A percentile compares a stretch with the other conserved stretches of the same genome.
Conservation (phyloP, 768 basidiomycete genomes). For the Tubosaeta brunneosetosa region DNA sequence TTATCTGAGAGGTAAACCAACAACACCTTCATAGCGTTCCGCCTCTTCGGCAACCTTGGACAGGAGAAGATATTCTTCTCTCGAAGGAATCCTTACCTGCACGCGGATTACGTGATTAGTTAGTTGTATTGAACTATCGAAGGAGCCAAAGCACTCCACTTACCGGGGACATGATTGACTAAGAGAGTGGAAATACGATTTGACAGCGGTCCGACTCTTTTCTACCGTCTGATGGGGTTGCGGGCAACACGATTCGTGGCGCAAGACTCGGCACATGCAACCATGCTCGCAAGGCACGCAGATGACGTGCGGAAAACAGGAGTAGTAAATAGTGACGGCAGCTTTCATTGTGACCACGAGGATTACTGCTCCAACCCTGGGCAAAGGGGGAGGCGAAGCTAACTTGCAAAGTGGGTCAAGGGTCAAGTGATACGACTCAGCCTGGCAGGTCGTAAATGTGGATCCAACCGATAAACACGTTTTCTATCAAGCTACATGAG, state of each 20-base stretch:
- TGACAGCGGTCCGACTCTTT: conserved; percentile 17
- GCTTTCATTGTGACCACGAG: conserved; percentile 3
- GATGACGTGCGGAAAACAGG: conserved; percentile 6
- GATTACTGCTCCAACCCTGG: conserved; percentile 22
- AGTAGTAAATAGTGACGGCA: conserved; percentile 1
- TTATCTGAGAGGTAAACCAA: not conserved
- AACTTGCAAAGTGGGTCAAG: conserved; percentile 23
- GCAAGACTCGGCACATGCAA: conserved; percentile 8
- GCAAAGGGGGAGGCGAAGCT: conserved; percentile 22
- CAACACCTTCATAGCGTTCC: conserved; percentile 79
- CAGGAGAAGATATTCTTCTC: conserved; percentile 48
- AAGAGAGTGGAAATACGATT: conserved; percentile 8
- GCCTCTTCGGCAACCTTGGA: conserved; percentile 86
- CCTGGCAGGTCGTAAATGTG: conserved; percentile 9
- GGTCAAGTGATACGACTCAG: conserved; percentile 18
- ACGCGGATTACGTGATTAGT: conserved; percentile 2
- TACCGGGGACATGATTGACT: conserved; percentile 27
- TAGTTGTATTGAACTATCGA: not conserved
- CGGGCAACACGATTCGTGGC: conserved; percentile 26
- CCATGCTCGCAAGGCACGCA: conserved; percentile 13
- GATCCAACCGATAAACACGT: conserved; percentile 1
- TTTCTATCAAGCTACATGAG: not conserved
- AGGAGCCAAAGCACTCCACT: conserved; percentile 9
- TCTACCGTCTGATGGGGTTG: conserved; percentile 27
- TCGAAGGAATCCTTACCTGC: conserved; percentile 31